A percentile compares a stretch with the other conserved stretches of the same genome.
Conservation (phyloP, 768 basidiomycete genomes). For the Suillus ampliporus region DNA sequence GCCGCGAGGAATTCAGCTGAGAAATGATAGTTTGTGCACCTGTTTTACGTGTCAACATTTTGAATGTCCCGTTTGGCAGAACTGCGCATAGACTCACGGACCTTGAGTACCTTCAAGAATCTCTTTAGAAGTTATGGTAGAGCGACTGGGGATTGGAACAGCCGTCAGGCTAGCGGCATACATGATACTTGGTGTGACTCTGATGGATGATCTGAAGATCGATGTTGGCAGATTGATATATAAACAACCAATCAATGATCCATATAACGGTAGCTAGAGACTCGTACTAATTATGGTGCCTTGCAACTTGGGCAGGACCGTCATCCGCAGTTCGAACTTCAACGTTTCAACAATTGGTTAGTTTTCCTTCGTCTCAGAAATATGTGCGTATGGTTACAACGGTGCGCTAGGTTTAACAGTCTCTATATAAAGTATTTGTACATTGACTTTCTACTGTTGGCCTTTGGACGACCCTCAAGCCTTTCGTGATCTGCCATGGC, state of each 20-base stretch:
- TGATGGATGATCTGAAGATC: not conserved
- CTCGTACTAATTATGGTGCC: too few species aligned
- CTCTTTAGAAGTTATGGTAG: not conserved
- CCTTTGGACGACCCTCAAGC: not conserved
- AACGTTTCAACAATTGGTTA: not conserved
- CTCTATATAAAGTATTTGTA: not conserved
- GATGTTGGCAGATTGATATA: not conserved
- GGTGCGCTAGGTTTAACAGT: not conserved
- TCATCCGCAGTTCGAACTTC: too few species aligned
- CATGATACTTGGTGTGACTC: too few species aligned
- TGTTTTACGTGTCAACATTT: conserved; percentile 32
- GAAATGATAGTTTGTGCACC: conserved; percentile 60
- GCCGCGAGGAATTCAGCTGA: conserved; percentile 47
- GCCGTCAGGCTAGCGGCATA: not conserved
- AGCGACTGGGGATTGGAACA: not conserved
- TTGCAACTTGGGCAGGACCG: too few species aligned
- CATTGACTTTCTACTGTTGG: not conserved
- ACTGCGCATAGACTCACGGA: not conserved
- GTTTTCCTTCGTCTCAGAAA: not conserved
- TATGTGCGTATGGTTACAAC: not conserved
- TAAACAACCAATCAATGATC: not conserved
- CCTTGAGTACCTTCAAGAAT: conserved; percentile 3
- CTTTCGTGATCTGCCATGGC: not conserved
- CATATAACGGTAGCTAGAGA: too few species aligned
- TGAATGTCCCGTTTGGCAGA: not conserved